Percentiles rank a stretch among this genome's conserved stretches.
Evolutionary conservation across 2,329 filamentous ascomycete genomes (phyloP).

Genomic region (Hymenoscyphus infarciens): DNA sequence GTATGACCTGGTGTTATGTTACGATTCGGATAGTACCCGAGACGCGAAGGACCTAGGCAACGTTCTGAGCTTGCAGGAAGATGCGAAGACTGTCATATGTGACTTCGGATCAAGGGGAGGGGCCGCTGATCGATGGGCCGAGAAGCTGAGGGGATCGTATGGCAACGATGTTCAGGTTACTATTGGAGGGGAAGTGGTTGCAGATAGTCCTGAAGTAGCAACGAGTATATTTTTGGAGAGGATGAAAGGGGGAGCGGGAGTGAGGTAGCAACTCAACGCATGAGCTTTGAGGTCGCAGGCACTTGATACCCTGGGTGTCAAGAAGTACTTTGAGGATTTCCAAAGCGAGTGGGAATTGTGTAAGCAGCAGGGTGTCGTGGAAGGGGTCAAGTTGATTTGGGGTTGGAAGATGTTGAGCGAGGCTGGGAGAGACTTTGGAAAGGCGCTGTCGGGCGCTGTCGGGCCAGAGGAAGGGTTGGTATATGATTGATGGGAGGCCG

Average conservation of each 20-base stretch:
- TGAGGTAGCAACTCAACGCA: constrained; percentile 20
- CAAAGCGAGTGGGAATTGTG: constrained; percentile 15
- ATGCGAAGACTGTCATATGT: constrained; percentile 23
- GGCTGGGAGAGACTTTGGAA: constrained; percentile 27
- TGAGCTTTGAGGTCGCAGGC: constrained; percentile 19
- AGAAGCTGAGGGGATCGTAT: constrained; percentile 15
- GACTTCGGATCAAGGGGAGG: constrained; percentile 26
- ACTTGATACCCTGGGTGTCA: constrained; percentile 16
- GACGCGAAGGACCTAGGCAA: constrained; percentile 14
- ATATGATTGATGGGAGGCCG: constrained; percentile 9
- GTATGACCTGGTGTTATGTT: constrained; percentile 25
- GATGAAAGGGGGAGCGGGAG: constrained; percentile 6
- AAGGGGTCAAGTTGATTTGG: constrained; percentile 23
- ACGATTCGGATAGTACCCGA: constrained; percentile 18
- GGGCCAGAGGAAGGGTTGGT: constrained; percentile 23
- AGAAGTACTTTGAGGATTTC: constrained; percentile 22
- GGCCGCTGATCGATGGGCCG: constrained; percentile 21
- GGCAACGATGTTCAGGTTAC: constrained; percentile 16
- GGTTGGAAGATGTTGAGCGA: constrained; percentile 26
- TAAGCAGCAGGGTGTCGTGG: constrained; percentile 19
- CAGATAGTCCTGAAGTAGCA: constrained; percentile 18
- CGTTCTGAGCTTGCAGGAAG: constrained; percentile 19
- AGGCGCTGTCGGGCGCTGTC: constrained; percentile 24
- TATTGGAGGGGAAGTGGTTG: constrained; percentile 21
- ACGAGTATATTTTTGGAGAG: constrained; percentile 17